Evolutionary conservation across 2,329 filamentous ascomycete species (phyloP).

Genomic region (Mollisia scopiformis): DNA sequence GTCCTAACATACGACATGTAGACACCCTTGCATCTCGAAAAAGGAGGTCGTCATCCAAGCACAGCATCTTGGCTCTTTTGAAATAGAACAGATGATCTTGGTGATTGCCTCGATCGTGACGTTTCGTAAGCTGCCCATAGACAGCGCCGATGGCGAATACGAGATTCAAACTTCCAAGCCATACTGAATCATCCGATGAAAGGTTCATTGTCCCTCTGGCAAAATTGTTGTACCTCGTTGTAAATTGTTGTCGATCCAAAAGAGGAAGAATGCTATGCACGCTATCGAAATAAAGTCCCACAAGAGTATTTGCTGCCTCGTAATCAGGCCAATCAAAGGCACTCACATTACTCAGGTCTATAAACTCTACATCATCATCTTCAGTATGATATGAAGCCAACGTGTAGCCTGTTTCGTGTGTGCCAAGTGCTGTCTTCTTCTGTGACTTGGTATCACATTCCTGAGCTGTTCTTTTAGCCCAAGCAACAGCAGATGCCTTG

Average conservation of each 20-base stretch:
- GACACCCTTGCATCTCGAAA: slow-evolving; percentile 26
- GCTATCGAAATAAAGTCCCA: slow-evolving; percentile 28
- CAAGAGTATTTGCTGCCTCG: slow-evolving; percentile 15
- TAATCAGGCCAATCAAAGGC: slow-evolving; percentile 26
- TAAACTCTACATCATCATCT: slow-evolving; percentile 25
- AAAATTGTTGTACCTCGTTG: slow-evolving; percentile 19
- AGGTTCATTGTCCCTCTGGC: slow-evolving; percentile 6
- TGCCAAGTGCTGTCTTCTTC: background rate
- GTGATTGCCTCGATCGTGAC: slow-evolving; percentile 7
- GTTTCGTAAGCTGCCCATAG: slow-evolving; percentile 23
- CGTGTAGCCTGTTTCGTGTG: slow-evolving; percentile 5
- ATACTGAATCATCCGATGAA: slow-evolving; percentile 19
- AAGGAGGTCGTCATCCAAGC: slow-evolving; percentile 20
- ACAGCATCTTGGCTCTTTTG: slow-evolving; percentile 27
- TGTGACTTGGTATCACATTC: slow-evolving; percentile 3
- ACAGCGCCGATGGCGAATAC: slow-evolving; percentile 29
- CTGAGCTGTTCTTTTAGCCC: slow-evolving; percentile 25
- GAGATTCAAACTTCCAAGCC: slow-evolving; percentile 28
- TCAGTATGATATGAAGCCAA: slow-evolving; percentile 29
- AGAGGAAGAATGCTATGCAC: slow-evolving; percentile 28
- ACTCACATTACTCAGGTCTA: slow-evolving; percentile 22
- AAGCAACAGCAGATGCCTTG: slow-evolving; percentile 29
- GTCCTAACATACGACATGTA: slow-evolving; percentile 21
- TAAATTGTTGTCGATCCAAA: slow-evolving; percentile 22
- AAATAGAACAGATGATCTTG: slow-evolving; percentile 27